Evolutionary conservation across 345 rosid genomes (phyloP).

Genomic region (Pistacia vera): DNA sequence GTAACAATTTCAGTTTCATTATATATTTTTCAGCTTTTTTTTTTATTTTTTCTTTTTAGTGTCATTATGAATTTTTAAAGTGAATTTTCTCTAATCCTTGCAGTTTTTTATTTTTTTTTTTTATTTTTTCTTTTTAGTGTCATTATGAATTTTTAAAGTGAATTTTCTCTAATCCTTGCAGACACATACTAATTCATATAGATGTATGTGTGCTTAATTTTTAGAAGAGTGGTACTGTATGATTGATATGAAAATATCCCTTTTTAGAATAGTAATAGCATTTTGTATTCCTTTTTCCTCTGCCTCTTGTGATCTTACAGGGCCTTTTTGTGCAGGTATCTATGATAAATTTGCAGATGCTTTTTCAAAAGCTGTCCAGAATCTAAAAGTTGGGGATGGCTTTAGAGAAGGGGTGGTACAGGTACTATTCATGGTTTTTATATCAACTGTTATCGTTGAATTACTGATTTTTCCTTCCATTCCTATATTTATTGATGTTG

Average conservation of each 20-base stretch:
- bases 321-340: conserved; percentile 58
- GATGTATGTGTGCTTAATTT: not conserved
- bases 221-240: not conserved
- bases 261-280: not conserved
- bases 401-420: conserved; percentile 74
- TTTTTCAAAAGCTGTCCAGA: conserved; percentile 84
- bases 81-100: not conserved
- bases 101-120: too few species aligned
- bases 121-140: too few species aligned
- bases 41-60: too few species aligned
- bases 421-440: conserved; percentile 39
- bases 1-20: not conserved
- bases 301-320: not conserved
- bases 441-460: conserved; percentile 7
- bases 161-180: not conserved
- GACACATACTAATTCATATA: not conserved
- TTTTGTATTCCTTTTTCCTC: not conserved
- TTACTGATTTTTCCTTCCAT: not conserved
- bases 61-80: not conserved
- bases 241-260: too few species aligned
- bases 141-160: not conserved
- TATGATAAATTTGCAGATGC: conserved; percentile 88
- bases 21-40: not conserved
- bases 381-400: conserved; percentile 94
- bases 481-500: conserved; percentile 3